Evolutionary conservation across 192 early-diverging fungal species (phyloP), one percentile per base, ranked within the genome.

Genomic region (Thoreauomyces humboldtii): DNA sequence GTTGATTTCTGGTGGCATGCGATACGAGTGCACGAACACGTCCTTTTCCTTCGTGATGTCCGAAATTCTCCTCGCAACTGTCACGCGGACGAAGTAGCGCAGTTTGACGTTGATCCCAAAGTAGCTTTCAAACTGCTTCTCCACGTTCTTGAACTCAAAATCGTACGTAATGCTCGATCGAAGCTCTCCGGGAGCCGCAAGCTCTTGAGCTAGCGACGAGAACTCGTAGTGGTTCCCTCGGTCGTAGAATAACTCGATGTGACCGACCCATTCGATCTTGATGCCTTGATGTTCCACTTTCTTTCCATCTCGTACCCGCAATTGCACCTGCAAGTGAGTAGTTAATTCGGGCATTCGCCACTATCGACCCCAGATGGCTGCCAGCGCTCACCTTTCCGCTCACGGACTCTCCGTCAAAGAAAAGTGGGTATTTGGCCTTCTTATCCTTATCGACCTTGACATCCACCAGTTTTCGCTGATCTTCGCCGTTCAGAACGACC

Each of bases 121-220:
- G 69, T 98, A 99, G 71, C 91, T 89, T 71, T 99, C 97, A 60
- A 88, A 99, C 74, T 94, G 96, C 77, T 99, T 99, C 73, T 98
- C 96, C n/a, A 99, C 92, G 67, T 94, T 95, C 69, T 97, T 97
- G 71, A 99, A 99, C 73, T 96, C 92, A 79, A 99, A 99, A 33
- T 91, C 90, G 81, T 86, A 98, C 59, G 78, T 85, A 7, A 88
- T 79, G 35, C 79, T 88, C 66, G 82, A 82, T 38, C 88, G 81
- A 59, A 99, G 78, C 76, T 96, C 94, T 2, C 93, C 97, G 12
- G 97, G 94, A 15, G 91, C 83, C 3, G 93, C 94, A 34, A 99
- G 83, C 73, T 98, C 97, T 73, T 97, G 95, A 27, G 89, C 82
- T 36, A 95, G 83, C 4, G 94, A 91, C 31, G 89, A 73, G 81